Evolutionary conservation across 2,329 filamentous ascomycete species (phyloP).

Genomic region (Diaporthe caulivora): DNA sequence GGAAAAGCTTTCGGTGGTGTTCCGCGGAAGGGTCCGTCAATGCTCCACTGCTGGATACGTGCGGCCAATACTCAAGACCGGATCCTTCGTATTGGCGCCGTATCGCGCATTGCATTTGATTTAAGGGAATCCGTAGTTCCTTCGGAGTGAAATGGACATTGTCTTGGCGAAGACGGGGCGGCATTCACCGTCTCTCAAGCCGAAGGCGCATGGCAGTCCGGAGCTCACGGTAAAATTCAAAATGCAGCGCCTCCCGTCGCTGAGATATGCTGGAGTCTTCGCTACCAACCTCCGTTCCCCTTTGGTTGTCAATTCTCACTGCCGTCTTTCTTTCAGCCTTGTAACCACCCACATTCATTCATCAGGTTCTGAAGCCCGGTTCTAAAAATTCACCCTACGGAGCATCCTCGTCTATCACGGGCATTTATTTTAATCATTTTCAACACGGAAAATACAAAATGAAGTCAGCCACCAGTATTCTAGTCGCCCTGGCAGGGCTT

Average conservation of each 20-base stretch:
- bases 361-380: not conserved
- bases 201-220: not conserved
- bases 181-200: not conserved
- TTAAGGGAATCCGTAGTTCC: not conserved
- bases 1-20: not conserved
- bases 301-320: not conserved
- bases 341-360: not conserved
- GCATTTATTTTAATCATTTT: not conserved
- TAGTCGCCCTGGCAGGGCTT: not conserved
- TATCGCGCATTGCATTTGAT: not conserved
- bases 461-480: not conserved
- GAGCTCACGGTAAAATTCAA: not conserved
- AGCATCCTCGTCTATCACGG: not conserved
- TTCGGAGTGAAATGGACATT: not conserved
- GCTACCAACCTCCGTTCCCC: not conserved
- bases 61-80: not conserved
- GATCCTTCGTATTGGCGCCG: not conserved
- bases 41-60: not conserved
- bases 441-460: not conserved
- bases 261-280: too few species aligned
- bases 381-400: not conserved
- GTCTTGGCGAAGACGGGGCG: not conserved
- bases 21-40: not conserved
- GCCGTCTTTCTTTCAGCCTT: not conserved
- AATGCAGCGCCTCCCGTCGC: not conserved